phyloP scores from a whole-genome alignment of 2,329 filamentous ascomycete species.

The Botrytis hyacinthi region DNA sequence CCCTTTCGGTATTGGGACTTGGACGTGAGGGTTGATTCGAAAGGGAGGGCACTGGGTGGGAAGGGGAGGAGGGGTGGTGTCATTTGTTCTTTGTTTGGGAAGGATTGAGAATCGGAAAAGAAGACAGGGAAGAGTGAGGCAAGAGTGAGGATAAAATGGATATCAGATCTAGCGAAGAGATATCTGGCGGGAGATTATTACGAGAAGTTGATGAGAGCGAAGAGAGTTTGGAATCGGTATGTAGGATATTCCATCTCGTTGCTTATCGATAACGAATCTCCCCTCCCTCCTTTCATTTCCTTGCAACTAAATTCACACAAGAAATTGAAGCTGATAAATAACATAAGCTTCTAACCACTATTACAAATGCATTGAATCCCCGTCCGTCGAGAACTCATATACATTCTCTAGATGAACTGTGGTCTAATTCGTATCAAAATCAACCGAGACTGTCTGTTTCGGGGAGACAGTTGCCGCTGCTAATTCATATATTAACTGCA shows the following conservation, averaged over 20 bases:
- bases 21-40: conserved; percentile 33
- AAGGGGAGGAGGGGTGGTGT: conserved; percentile 57
- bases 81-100: conserved; percentile 43
- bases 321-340: too few relatives aligned
- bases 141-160: conserved; percentile 18
- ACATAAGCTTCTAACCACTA: conserved; percentile 24
- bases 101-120: not conserved
- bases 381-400: not conserved
- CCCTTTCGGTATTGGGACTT: conserved; percentile 46
- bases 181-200: conserved; percentile 50
- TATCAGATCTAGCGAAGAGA: conserved; percentile 28
- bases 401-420: conserved; percentile 2
- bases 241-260: conserved; percentile 22
- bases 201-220: conserved; percentile 53
- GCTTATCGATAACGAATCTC: conserved; percentile 26
- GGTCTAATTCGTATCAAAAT: not conserved
- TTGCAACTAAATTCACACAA: not conserved
- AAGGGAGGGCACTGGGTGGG: conserved; percentile 50
- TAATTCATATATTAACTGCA: not conserved
- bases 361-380: conserved; percentile 17
- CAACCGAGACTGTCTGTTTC: conserved; percentile 11
- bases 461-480: conserved; percentile 14
- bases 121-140: not conserved
- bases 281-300: not conserved
- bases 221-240: conserved; percentile 58